A percentile compares a stretch with the other conserved stretches of the same genome.
Evolutionary conservation across 345 rosid genomes (phyloP).

Genomic region (Eucalyptus caleyi): DNA sequence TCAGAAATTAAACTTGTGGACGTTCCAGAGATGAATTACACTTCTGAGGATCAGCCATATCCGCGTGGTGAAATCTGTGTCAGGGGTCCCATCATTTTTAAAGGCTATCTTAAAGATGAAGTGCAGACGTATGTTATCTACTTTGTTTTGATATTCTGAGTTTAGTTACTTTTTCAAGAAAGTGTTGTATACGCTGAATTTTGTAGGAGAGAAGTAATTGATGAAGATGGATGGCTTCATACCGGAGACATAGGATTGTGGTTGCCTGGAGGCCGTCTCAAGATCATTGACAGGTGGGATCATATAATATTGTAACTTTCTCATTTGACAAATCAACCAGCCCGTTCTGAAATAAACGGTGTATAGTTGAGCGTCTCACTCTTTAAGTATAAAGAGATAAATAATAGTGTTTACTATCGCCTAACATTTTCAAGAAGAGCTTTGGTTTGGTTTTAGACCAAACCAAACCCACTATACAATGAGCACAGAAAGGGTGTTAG

Average conservation of each 20-base stretch:
- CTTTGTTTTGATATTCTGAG: neutral
- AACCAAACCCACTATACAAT: neutral
- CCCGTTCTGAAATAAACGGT: neutral
- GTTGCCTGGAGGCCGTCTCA: conserved; percentile 86
- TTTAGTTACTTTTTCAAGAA: neutral
- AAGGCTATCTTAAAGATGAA: conserved; percentile 89
- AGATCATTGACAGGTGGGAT: conserved; percentile 85
- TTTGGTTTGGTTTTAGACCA: neutral
- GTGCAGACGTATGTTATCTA: conserved; percentile 56
- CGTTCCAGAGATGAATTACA: conserved; percentile 95
- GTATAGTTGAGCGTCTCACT: neutral
- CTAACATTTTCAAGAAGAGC: neutral
- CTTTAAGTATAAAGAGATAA: neutral
- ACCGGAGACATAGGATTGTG: conserved; percentile 94
- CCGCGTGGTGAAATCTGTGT: conserved; percentile 98
- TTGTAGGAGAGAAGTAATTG: conserved; percentile 77
- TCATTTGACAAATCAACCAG: neutral
- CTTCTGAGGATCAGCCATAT: conserved; percentile 73
- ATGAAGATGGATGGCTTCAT: conserved; percentile 96
- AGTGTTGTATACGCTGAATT: neutral
- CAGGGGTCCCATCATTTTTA: conserved; percentile 83
- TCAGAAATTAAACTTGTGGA: conserved; percentile 96
- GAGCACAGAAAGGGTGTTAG: neutral
- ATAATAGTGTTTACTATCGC: neutral
- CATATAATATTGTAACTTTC: neutral